phyloP scores from a whole-genome alignment of 2,329 filamentous ascomycete genomes.

The Neoascochyta sp. region DNA sequence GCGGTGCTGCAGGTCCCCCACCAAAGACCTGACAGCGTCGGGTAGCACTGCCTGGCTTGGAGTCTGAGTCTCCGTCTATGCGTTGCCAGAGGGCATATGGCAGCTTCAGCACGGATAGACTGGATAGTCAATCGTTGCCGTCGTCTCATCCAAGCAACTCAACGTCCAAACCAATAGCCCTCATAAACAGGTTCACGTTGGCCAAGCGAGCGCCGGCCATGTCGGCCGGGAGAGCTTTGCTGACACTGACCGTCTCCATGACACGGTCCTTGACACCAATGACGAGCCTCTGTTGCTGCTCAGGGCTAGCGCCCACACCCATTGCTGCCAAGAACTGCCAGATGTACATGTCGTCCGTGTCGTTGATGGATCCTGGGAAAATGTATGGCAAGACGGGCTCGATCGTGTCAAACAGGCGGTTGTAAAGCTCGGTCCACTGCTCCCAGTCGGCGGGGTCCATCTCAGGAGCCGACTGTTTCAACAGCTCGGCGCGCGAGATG shows the following conservation, averaged over 20 bases:
- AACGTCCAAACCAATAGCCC: slow-evolving; percentile 96
- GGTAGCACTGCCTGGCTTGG: too few species aligned
- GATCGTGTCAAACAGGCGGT: slow-evolving; percentile 78
- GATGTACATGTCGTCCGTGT: slow-evolving; percentile 90
- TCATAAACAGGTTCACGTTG: slow-evolving; percentile 98
- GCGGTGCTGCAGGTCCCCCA: too few species aligned
- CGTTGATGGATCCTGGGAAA: slow-evolving; percentile 87
- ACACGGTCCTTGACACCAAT: slow-evolving; percentile 96
- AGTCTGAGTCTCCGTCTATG: too few species aligned
- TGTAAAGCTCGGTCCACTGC: slow-evolving; percentile 80
- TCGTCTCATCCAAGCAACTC: slow-evolving; percentile 63
- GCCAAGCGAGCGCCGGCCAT: slow-evolving; percentile 79
- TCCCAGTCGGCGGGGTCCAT: slow-evolving; percentile 62
- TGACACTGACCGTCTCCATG: slow-evolving; percentile 86
- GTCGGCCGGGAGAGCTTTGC: slow-evolving; percentile 82
- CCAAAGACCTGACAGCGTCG: too few species aligned
- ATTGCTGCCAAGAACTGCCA: slow-evolving; percentile 97
- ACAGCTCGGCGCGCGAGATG: slow-evolving; percentile 85
- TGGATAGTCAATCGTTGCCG: too few species aligned
- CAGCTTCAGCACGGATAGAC: too few species aligned
- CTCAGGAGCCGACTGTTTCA: slow-evolving; percentile 75
- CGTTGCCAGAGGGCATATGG: too few species aligned
- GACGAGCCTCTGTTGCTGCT: slow-evolving; percentile 92
- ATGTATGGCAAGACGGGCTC: slow-evolving; percentile 80
- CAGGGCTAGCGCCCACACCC: slow-evolving; percentile 86